Conservation (phyloP, 2,329 filamentous ascomycete species). For the Colletotrichum echinochloae region DNA sequence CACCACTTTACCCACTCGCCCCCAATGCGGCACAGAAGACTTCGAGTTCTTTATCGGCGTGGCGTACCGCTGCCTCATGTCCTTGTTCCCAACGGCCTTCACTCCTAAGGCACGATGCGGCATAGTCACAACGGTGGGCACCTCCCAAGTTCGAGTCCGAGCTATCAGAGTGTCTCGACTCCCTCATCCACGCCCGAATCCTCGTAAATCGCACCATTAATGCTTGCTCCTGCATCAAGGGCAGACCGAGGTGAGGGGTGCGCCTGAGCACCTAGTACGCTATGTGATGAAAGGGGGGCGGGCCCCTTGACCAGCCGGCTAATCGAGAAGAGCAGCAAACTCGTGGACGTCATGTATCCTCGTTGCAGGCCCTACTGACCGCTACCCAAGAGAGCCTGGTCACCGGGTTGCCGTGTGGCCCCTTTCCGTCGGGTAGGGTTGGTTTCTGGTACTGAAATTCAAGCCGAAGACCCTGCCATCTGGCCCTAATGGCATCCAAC, state of each 20-base stretch:
- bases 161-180: not conserved
- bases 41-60: conserved; percentile 29
- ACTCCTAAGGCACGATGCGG: conserved; percentile 10
- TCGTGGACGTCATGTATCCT: not conserved
- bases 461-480: not conserved
- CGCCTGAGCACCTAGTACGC: conserved; percentile 5
- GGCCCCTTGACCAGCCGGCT: conserved; percentile 1
- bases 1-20: not conserved
- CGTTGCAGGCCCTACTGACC: not conserved
- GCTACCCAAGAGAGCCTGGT: not conserved
- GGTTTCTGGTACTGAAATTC: not conserved
- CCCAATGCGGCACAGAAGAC: not conserved
- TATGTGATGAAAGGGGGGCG: conserved; percentile 9
- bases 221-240: conserved; percentile 18
- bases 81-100: conserved; percentile 33
- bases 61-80: conserved; percentile 25
- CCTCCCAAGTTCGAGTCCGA: conserved; percentile 20
- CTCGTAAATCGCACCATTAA: conserved; percentile 38
- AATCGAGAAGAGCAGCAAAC: conserved; percentile 3
- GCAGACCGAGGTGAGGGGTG: conserved; percentile 26
- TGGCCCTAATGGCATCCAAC: conserved; percentile 15
- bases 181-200: conserved; percentile 13
- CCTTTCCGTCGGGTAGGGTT: conserved; percentile 18
- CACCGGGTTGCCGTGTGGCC: conserved; percentile 14
- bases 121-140: conserved; percentile 33